Evolutionary conservation across 2,329 filamentous ascomycete genomes (phyloP), one percentile per base, ranked within the genome.

Genomic region (Aspergillus tamarii): DNA sequence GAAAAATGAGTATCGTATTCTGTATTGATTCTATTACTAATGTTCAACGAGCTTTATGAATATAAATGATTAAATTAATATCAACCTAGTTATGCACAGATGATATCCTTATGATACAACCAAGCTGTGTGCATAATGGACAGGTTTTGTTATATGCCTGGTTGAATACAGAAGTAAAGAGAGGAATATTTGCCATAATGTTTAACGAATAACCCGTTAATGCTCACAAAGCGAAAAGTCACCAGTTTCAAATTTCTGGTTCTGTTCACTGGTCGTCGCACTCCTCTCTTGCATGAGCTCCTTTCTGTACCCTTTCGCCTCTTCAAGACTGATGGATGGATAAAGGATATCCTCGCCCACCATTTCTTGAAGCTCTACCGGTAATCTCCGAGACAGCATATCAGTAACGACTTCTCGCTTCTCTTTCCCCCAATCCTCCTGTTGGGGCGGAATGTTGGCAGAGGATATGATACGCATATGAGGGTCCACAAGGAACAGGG

Each of bases 401-500:
- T 61, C n/a, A 5, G 58, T 23, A 9, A 67, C 45, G 2, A 66
- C 9, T 26, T 52, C 34, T 30, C 66, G 61, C 26, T 41, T 57
- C 30, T 77, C 73, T 1, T 57, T 58, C 73, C 76, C 81, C 84
- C 84, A 87, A 3, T 81, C 74, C 43, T 75, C 70, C 63, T 80
- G 81, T 68, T 87, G 84, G 2, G 83, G 83, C 1, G 84, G 83
- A 0, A 86, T 78, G 62, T 86, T 84, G 0, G 79, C 78, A 0
- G 82, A 84, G 3, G 77, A 87, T 11, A 85, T 78, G 56, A 89
- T 79, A 8, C 81, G 80, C 6, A 76, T 69, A 34, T 82, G 70
- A 0, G 87, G 87, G 66, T 89, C 87, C 0, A 89, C 83, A 2
- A 90, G 79, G 71, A 84, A 89, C 45, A 89, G 77, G 0, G 84